phyloP scores from a whole-genome alignment of 1,284 basidiomycete genomes.

The Pterula multifida region DNA sequence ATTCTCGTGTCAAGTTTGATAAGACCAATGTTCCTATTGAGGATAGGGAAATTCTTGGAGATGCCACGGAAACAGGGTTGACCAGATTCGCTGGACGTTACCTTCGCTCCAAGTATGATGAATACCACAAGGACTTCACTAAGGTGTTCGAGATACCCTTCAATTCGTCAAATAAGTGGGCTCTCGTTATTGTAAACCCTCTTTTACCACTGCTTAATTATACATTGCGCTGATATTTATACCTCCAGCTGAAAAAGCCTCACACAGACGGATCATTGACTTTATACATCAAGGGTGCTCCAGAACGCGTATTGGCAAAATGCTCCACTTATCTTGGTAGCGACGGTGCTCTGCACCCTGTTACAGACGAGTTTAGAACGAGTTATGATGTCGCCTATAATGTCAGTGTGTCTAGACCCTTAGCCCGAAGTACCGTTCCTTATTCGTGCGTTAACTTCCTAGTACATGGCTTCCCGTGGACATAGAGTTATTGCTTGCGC shows the following conservation, averaged over 20 bases:
- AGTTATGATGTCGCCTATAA: constrained; percentile 51
- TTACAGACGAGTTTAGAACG: constrained; percentile 42
- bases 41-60: constrained; percentile 50
- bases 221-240: background rate
- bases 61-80: constrained; percentile 59
- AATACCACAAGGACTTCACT: constrained; percentile 32
- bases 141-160: constrained; percentile 60
- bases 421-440: background rate
- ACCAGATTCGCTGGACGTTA: constrained; percentile 51
- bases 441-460: constrained; percentile 5
- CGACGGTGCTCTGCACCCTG: constrained; percentile 32
- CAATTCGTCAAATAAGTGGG: constrained; percentile 65
- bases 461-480: constrained; percentile 65
- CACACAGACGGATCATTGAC: constrained; percentile 31
- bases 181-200: constrained; percentile 43
- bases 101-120: constrained; percentile 38
- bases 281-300: constrained; percentile 45
- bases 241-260: constrained; percentile 35
- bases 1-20: constrained; percentile 59
- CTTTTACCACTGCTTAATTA: background rate
- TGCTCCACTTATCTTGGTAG: constrained; percentile 42
- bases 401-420: constrained; percentile 24
- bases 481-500: constrained; percentile 63
- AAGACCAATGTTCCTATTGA: constrained; percentile 49
- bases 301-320: constrained; percentile 48